These are phyloP conservation scores for Nowakowskiella sp. DNA, from an alignment of 192 early-diverging fungal genomes.

Conservation along the genomic window DNA sequence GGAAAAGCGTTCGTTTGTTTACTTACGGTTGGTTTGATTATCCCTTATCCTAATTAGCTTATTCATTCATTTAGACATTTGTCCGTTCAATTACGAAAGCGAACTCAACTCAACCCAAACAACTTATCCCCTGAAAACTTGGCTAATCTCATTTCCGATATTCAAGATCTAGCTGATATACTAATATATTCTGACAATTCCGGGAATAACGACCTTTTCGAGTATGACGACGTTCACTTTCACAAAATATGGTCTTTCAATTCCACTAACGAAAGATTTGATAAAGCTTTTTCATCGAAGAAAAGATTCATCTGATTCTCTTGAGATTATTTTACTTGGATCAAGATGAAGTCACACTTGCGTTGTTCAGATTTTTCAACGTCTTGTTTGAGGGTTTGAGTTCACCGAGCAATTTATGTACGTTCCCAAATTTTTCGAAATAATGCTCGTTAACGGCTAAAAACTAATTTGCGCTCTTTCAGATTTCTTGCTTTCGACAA, in stretches of 20 bases:
- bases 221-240: conserved; percentile 4
- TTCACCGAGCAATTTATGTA: conserved; percentile 33
- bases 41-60: no score
- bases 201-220: conserved; percentile 6
- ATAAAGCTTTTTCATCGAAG: conserved; percentile 7
- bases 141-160: no score
- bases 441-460: conserved; percentile 6
- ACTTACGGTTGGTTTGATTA: no score
- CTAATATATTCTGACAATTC: conserved; percentile 5
- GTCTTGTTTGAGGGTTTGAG: conserved; percentile 47
- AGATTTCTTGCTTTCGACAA: conserved; percentile 61
- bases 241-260: not conserved
- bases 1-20: no score
- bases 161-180: conserved; percentile 11
- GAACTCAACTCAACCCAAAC: no score
- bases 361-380: conserved; percentile 45
- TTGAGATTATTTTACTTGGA: not conserved
- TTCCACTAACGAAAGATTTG: not conserved
- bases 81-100: no score
- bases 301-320: conserved; percentile 11
- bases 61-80: no score
- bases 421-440: conserved; percentile 2
- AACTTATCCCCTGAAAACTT: no score
- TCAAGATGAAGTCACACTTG: conserved; percentile 7
- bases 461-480: conserved; percentile 1